Evolutionary conservation across 2,329 filamentous ascomycete genomes (phyloP).

Genomic region (Cryoendolithus antarcticus): DNA sequence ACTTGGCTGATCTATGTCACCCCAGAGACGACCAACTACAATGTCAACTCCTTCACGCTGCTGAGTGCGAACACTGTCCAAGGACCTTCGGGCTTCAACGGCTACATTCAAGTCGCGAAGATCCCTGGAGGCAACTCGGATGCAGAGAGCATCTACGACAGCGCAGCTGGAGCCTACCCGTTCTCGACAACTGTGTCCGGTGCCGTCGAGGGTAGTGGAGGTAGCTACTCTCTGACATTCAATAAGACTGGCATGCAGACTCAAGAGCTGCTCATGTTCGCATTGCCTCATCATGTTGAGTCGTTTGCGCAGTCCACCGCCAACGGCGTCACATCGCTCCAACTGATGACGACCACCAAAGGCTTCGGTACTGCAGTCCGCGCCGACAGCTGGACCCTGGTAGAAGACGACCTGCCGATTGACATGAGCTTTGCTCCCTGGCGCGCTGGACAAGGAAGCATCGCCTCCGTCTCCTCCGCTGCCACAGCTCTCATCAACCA

Average conservation of each 20-base stretch:
- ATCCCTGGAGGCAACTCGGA: slow-evolving; percentile 40
- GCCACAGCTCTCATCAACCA: slow-evolving; percentile 39
- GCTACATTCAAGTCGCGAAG: slow-evolving; percentile 74
- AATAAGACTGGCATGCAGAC: slow-evolving; percentile 52
- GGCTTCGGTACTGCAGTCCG: slow-evolving; percentile 62
- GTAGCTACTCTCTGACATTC: slow-evolving; percentile 64
- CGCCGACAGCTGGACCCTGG: slow-evolving; percentile 64
- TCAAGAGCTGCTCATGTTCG: slow-evolving; percentile 65
- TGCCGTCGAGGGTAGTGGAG: slow-evolving; percentile 43
- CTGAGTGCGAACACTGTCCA: slow-evolving; percentile 53
- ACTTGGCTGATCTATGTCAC: slow-evolving; percentile 72
- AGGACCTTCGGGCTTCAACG: slow-evolving; percentile 57
- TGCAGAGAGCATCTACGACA: slow-evolving; percentile 61
- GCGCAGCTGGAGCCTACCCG: slow-evolving; percentile 63
- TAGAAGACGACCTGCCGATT: slow-evolving; percentile 59
- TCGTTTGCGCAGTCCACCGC: slow-evolving; percentile 54
- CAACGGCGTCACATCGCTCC: slow-evolving; percentile 37
- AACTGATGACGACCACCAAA: slow-evolving; percentile 73
- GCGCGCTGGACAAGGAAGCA: slow-evolving; percentile 39
- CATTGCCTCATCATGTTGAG: slow-evolving; percentile 70
- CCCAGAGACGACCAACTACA: slow-evolving; percentile 40
- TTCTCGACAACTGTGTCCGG: slow-evolving; percentile 53
- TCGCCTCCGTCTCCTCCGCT: slow-evolving; percentile 29
- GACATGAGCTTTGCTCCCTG: slow-evolving; percentile 71
- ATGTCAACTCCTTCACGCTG: slow-evolving; percentile 50